Conservation (phyloP, 768 basidiomycete genomes). For the Panaeolus cyanescens region DNA sequence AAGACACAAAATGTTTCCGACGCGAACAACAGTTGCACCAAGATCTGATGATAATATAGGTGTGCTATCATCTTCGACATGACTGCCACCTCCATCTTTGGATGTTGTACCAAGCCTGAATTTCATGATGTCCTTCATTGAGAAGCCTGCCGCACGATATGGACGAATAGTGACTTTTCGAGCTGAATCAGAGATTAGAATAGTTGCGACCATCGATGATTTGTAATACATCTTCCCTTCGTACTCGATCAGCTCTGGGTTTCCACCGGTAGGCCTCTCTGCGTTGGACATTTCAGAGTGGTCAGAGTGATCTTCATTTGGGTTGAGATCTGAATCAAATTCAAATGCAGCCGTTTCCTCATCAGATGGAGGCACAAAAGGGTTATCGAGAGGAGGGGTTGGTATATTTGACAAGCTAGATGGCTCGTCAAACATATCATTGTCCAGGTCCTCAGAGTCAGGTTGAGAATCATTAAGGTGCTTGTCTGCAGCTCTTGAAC, state of each 20-base stretch:
- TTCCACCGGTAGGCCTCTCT: not conserved
- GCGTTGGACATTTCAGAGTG: not conserved
- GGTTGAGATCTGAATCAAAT: not conserved
- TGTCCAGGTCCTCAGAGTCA: constrained; percentile 1
- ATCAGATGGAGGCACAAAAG: not conserved
- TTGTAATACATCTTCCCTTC: constrained; percentile 3
- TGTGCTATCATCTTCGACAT: not conserved
- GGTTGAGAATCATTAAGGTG: not conserved
- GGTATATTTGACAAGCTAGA: no score
- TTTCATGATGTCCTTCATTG: not conserved
- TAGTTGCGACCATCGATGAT: not conserved
- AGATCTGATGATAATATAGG: constrained; percentile 9
- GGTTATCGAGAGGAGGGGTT: no score
- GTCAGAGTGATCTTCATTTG: not conserved
- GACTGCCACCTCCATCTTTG: not conserved
- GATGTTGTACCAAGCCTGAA: not conserved
- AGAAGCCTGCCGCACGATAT: constrained; percentile 11
- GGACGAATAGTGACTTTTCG: constrained; percentile 5
- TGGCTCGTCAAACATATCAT: not conserved
- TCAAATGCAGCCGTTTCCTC: not conserved
- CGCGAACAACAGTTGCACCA: constrained; percentile 6
- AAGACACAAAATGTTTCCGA: constrained; percentile 5
- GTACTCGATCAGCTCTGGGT: not conserved
- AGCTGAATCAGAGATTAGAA: not conserved
- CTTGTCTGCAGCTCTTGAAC: not conserved